These are phyloP conservation scores for Dioszegia crocea DNA, from an alignment of 768 basidiomycete species.

Conservation along the genomic window DNA sequence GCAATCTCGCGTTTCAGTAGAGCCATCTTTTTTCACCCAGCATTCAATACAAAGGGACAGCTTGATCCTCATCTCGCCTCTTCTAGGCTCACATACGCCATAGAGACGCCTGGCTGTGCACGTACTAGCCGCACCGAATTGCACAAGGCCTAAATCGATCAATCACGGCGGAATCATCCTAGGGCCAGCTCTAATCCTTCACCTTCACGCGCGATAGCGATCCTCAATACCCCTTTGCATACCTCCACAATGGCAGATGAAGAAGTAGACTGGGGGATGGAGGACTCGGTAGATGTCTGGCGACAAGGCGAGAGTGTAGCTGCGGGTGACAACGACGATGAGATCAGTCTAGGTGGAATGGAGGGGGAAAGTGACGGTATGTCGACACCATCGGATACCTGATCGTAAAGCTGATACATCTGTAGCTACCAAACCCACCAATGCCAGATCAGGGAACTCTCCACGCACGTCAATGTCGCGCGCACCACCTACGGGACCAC, in stretches of 20 bases:
- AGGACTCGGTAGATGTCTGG: constrained; percentile 29
- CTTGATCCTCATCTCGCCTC: too few relatives aligned
- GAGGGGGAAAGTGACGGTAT: constrained; percentile 17
- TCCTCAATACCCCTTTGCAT: neutral
- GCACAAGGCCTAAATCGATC: too few relatives aligned
- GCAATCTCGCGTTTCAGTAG: too few relatives aligned
- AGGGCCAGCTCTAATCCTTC: too few relatives aligned
- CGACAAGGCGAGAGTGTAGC: constrained; percentile 17
- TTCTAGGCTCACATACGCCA: too few relatives aligned
- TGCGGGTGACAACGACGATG: constrained; percentile 17
- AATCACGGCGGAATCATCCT: too few relatives aligned
- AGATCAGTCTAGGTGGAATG: constrained; percentile 17
- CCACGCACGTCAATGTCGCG: neutral
- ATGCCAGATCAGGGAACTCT: neutral
- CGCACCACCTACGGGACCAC: constrained; percentile 10
- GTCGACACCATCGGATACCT: neutral
- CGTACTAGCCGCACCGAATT: too few relatives aligned
- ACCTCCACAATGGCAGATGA: constrained; percentile 28
- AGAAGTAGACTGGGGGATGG: constrained; percentile 34
- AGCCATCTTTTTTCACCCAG: neutral
- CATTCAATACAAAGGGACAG: neutral
- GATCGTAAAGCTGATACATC: neutral
- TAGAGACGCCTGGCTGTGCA: too few relatives aligned
- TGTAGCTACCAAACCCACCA: neutral
- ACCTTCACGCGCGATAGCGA: too few relatives aligned